These are phyloP conservation scores for Pseudogymnoascus sp. DNA, from an alignment of 2,329 filamentous ascomycete species.

Conservation along the genomic window DNA sequence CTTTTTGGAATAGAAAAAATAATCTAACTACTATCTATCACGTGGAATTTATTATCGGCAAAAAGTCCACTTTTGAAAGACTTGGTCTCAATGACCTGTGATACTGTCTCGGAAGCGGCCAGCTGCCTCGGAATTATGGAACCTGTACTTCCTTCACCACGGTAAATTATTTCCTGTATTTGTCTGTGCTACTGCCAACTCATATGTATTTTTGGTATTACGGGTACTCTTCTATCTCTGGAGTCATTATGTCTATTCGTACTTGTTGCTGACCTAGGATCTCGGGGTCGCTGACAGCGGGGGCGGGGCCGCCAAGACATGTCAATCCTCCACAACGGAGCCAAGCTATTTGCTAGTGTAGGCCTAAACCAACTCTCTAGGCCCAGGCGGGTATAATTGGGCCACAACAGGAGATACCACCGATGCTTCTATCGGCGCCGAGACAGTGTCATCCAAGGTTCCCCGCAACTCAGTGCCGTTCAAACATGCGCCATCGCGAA, in stretches of 20 bases:
- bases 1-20: background rate
- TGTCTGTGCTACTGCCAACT: background rate
- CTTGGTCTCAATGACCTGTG: background rate
- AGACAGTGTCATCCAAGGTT: background rate
- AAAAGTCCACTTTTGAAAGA: background rate
- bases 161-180: background rate
- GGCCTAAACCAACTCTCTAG: background rate
- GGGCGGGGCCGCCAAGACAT: background rate
- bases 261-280: background rate
- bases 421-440: conserved; percentile 1
- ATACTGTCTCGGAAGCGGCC: background rate
- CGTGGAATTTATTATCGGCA: background rate
- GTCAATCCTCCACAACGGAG: background rate
- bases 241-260: background rate
- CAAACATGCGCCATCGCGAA: background rate
- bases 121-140: background rate
- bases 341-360: background rate
- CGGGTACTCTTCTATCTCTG: background rate
- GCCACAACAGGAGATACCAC: background rate
- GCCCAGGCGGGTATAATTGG: background rate
- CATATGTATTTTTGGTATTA: background rate
- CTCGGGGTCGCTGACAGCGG: background rate
- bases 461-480: background rate
- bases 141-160: background rate
- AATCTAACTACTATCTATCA: background rate